phyloP scores from a whole-genome alignment of 257 asterid species.

The Leptodermis oblonga region DNA sequence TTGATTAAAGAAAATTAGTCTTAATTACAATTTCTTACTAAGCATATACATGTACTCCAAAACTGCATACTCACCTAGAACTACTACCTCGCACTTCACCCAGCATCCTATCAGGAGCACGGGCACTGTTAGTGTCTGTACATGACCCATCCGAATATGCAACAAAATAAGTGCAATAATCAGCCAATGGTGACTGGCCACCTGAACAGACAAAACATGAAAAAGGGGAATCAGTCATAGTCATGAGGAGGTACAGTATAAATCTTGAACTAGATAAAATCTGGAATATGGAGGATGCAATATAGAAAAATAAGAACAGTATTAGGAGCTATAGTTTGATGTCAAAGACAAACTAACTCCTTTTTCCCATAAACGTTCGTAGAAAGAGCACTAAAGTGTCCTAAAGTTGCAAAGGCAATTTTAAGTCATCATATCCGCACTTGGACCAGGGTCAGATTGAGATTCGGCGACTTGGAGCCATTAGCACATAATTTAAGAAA shows the following conservation, averaged over 20 bases:
- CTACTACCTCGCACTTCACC: conserved; percentile 94
- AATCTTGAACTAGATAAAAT: background rate
- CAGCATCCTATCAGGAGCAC: conserved; percentile 95
- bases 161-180: conserved; percentile 94
- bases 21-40: background rate
- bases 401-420: background rate
- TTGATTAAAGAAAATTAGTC: background rate
- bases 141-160: conserved; percentile 99
- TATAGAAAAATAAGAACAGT: background rate
- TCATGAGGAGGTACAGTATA: background rate
- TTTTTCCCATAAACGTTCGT: background rate
- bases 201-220: conserved; percentile 46
- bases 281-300: background rate
- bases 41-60: background rate
- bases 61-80: conserved; percentile 53
- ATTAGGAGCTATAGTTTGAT: background rate
- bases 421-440: background rate
- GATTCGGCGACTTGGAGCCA: background rate
- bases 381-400: background rate
- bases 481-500: background rate
- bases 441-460: background rate
- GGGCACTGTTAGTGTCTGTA: conserved; percentile 89
- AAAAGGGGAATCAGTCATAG: background rate
- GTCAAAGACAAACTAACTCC: background rate
- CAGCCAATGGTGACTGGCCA: conserved; percentile 98